phyloP scores from a whole-genome alignment of 1,284 basidiomycete genomes.

The Ganoderma multipileum region DNA sequence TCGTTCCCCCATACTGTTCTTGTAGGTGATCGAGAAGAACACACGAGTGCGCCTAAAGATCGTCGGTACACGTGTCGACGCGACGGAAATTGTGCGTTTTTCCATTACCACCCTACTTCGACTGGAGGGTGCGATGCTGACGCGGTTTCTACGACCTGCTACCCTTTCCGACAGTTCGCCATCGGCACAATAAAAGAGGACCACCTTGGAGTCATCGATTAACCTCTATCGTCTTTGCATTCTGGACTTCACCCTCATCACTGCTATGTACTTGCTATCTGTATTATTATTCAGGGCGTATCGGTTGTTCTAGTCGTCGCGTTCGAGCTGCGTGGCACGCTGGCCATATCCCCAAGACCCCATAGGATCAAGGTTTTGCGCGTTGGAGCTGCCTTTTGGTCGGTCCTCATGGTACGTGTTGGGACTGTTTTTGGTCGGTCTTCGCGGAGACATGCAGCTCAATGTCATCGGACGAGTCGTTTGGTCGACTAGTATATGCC shows the following conservation, averaged over 20 bases:
- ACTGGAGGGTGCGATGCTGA: neutral
- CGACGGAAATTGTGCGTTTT: constrained; percentile 89
- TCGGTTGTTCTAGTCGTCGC: neutral
- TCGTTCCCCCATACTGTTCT: constrained; percentile 4
- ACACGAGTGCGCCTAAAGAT: constrained; percentile 94
- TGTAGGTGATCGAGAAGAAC: constrained; percentile 90
- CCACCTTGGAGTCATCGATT: constrained; percentile 87
- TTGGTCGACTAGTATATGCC: neutral
- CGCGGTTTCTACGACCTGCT: neutral
- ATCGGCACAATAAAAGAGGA: constrained; percentile 97
- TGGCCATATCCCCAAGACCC: neutral
- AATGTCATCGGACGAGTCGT: neutral
- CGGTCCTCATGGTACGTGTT: neutral
- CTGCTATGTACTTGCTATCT: constrained; percentile 30
- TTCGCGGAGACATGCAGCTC: neutral
- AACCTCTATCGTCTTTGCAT: constrained; percentile 19
- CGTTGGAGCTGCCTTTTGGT: no score
- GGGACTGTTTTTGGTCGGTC: neutral
- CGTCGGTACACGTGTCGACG: constrained; percentile 96
- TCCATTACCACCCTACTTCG: neutral
- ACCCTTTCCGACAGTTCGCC: constrained; percentile 67
- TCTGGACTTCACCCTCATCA: constrained; percentile 3
- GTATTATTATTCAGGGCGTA: constrained; percentile 16
- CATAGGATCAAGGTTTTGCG: neutral
- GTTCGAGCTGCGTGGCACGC: neutral